Percentiles rank a stretch among this genome's conserved stretches.
phyloP scores from a whole-genome alignment of 805 yeast species.

The Yamadazyma nakazawae region DNA sequence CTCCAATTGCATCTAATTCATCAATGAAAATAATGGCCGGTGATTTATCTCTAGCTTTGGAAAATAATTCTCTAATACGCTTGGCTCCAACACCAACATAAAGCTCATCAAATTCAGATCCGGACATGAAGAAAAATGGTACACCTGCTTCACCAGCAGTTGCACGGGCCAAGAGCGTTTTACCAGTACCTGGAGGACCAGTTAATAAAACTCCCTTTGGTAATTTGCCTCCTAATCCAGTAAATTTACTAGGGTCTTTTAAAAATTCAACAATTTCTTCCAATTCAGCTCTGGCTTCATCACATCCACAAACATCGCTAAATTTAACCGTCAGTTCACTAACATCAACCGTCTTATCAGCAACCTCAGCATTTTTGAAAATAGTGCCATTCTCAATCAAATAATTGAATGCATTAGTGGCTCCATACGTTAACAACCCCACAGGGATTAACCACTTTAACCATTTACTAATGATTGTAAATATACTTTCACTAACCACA shows the following conservation, averaged over 20 bases:
- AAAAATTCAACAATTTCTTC: conserved; percentile 98
- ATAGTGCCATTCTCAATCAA: conserved; percentile 81
- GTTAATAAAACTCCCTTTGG: conserved; percentile 96
- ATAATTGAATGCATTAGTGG: conserved; percentile 73
- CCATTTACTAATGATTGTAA: conserved; percentile 80
- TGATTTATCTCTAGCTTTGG: conserved; percentile 89
- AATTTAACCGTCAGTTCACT: conserved; percentile 83
- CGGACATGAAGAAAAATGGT: conserved; percentile 97
- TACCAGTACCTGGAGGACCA: conserved; percentile 99
- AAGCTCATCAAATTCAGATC: conserved; percentile 96
- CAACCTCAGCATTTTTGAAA: conserved; percentile 66
- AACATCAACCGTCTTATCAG: conserved; percentile 79
- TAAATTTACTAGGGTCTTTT: conserved; percentile 93
- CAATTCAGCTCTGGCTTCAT: conserved; percentile 95
- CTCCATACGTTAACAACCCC: conserved; percentile 76
- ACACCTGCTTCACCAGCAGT: conserved; percentile 99
- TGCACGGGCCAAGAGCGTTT: conserved; percentile 92
- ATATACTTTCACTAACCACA: conserved; percentile 80
- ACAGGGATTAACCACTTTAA: conserved; percentile 83
- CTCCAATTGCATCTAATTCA: conserved; percentile 98
- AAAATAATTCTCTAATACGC: conserved; percentile 89
- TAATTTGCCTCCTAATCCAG: conserved; percentile 94
- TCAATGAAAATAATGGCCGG: conserved; percentile 98
- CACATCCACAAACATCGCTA: conserved; percentile 94
- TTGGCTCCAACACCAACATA: conserved; percentile 99